Percentiles rank a stretch among this genome's conserved stretches.
phyloP scores from a whole-genome alignment of 768 basidiomycete species.

The Chlorophyllum brunneum region DNA sequence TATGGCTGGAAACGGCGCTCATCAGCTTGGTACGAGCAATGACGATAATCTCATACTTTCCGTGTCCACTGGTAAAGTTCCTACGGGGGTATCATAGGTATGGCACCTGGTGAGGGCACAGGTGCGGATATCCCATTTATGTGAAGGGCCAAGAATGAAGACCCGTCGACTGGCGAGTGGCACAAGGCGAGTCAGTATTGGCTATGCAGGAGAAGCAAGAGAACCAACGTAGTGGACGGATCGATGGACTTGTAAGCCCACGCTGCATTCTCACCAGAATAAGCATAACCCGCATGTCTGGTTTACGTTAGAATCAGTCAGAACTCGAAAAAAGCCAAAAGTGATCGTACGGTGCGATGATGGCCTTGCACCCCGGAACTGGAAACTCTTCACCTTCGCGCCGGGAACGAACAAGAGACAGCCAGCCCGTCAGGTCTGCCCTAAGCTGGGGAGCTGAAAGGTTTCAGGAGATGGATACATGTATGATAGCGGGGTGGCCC shows the following conservation, averaged over 20 bases:
- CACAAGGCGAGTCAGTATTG: constrained; percentile 5
- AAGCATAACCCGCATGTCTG: constrained; percentile 95
- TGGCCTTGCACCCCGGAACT: constrained; percentile 67
- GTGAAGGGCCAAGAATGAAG: constrained; percentile 94
- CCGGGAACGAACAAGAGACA: constrained; percentile 48
- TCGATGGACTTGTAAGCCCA: constrained; percentile 96
- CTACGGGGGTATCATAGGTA: constrained; percentile 82
- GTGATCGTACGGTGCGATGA: constrained; percentile 80
- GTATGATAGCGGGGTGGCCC: not conserved
- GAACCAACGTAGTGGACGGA: constrained; percentile 69
- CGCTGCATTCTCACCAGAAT: constrained; percentile 90
- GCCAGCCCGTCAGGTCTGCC: constrained; percentile 59
- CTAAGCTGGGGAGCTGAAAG: constrained; percentile 52
- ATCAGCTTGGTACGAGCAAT: constrained; percentile 2
- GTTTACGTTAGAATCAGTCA: not conserved
- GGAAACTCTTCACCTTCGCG: constrained; percentile 45
- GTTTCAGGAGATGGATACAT: constrained; percentile 3
- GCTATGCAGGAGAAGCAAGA: constrained; percentile 11
- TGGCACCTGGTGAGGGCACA: constrained; percentile 84
- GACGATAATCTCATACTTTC: constrained; percentile 52
- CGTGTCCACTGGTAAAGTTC: constrained; percentile 72
- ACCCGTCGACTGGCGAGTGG: constrained; percentile 67
- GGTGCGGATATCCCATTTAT: constrained; percentile 82
- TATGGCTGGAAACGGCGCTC: constrained; percentile 45
- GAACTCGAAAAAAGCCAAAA: not conserved